phyloP scores from a whole-genome alignment of 1,284 basidiomycete genomes.

The Sparassis latifolia region DNA sequence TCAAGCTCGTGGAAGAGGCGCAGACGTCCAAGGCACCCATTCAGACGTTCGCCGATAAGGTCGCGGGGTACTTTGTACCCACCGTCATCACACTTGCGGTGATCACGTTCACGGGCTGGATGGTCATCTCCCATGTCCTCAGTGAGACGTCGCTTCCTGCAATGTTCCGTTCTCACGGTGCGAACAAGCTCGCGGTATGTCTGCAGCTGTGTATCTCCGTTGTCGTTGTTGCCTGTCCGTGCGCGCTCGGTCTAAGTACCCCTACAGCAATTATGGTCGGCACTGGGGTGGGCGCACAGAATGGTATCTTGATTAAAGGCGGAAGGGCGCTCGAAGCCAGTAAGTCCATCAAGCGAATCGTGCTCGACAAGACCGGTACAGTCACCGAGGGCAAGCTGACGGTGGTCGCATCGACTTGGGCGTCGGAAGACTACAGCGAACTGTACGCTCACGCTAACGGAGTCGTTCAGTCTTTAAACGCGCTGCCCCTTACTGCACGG shows the following conservation, averaged over 20 bases:
- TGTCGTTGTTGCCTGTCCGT: slow-evolving; percentile 97
- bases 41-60: slow-evolving; percentile 92
- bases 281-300: slow-evolving; percentile 93
- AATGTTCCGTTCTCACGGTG: slow-evolving; percentile 81
- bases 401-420: slow-evolving; percentile 77
- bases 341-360: slow-evolving; percentile 72
- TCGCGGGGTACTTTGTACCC: slow-evolving; percentile 96
- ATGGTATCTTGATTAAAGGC: slow-evolving; percentile 98
- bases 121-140: slow-evolving; percentile 67
- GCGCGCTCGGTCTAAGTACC: slow-evolving; percentile 92
- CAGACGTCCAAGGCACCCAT: slow-evolving; percentile 98
- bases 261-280: slow-evolving; percentile 99
- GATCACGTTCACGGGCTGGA: slow-evolving; percentile 84
- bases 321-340: slow-evolving; percentile 92
- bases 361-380: slow-evolving; percentile 98
- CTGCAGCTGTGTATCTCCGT: slow-evolving; percentile 98
- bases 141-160: slow-evolving; percentile 61
- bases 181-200: slow-evolving; percentile 86
- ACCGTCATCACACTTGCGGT: slow-evolving; percentile 79
- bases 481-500: slow-evolving; percentile 39
- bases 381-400: slow-evolving; percentile 72
- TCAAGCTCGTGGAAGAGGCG: slow-evolving; percentile 94
- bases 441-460: slow-evolving; percentile 25
- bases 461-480: slow-evolving; percentile 14
- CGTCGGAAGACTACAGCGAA: slow-evolving; percentile 37